Percentiles rank a stretch among this genome's conserved stretches.
phyloP scores from a whole-genome alignment of 805 yeast species.

The Yarrowia sp. region DNA sequence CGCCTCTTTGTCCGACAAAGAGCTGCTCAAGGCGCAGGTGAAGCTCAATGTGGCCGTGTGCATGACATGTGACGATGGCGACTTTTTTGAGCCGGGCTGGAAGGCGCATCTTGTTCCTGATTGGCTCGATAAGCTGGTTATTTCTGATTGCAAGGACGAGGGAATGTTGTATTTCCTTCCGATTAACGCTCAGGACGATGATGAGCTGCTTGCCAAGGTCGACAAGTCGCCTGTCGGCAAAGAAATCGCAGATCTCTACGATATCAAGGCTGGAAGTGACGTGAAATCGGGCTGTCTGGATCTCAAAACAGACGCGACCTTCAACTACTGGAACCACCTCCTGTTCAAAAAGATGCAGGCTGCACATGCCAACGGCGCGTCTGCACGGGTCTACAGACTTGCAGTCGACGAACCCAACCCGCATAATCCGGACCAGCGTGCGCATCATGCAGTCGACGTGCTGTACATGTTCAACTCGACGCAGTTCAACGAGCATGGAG shows the following conservation, averaged over 20 bases:
- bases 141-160: conserved; percentile 17
- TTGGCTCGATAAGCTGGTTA: conserved; percentile 19
- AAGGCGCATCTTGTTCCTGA: conserved; percentile 9
- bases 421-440: conserved; percentile 20
- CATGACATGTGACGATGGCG: conserved; percentile 25
- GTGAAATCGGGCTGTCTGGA: neutral
- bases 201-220: neutral
- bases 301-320: conserved; percentile 23
- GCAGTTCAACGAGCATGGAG: conserved; percentile 22
- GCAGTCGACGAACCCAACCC: conserved; percentile 26
- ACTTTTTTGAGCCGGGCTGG: conserved; percentile 24
- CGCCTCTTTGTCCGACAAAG: neutral
- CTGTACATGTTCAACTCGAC: conserved; percentile 26
- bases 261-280: neutral
- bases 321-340: conserved; percentile 19
- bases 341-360: conserved; percentile 12
- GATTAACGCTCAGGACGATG: neutral
- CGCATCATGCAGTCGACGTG: conserved; percentile 24
- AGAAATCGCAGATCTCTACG: neutral
- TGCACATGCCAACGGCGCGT: neutral
- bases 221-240: neutral
- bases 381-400: neutral
- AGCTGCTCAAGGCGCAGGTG: conserved; percentile 3
- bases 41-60: conserved; percentile 8
- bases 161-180: conserved; percentile 17